Percentiles rank a stretch among this genome's conserved stretches.
These are phyloP conservation scores for Geosiphon pyriformis DNA, from an alignment of 192 early-diverging fungal genomes.

Conservation along the genomic window DNA sequence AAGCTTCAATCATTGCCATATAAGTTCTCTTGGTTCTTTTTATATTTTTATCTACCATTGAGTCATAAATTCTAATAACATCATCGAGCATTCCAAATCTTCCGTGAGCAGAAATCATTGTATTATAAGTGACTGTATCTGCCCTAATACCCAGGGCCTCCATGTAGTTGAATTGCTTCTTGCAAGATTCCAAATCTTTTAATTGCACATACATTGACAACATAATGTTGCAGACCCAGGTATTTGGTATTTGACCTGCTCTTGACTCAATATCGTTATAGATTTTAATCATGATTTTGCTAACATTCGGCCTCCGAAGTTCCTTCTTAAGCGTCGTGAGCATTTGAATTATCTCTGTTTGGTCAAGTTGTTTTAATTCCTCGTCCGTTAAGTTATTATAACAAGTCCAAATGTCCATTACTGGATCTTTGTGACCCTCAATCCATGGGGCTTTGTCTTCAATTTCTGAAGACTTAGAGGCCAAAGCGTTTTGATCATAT, in stretches of 20 bases:
- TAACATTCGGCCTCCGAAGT: background rate
- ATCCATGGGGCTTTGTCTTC: too few species aligned
- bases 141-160: background rate
- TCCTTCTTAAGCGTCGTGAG: background rate
- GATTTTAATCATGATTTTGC: background rate
- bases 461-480: too few species aligned
- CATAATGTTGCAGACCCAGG: background rate
- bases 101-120: slow-evolving; percentile 23
- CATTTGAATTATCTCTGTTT: background rate
- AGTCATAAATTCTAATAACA: background rate
- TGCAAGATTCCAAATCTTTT: background rate
- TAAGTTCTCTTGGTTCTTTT: slow-evolving; percentile 1
- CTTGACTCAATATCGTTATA: background rate
- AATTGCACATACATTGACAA: slow-evolving; percentile 2
- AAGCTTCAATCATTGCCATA: background rate
- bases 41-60: slow-evolving; percentile 8
- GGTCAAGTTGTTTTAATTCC: background rate
- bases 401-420: background rate
- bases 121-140: slow-evolving; percentile 22
- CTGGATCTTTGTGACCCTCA: background rate
- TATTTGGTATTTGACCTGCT: background rate
- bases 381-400: background rate
- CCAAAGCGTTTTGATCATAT: too few species aligned
- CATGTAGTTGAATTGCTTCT: slow-evolving; percentile 20
- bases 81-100: background rate